Evolutionary conservation across 352 stramenopile species (phyloP).

Genomic region (Blastocystis sp.): DNA sequence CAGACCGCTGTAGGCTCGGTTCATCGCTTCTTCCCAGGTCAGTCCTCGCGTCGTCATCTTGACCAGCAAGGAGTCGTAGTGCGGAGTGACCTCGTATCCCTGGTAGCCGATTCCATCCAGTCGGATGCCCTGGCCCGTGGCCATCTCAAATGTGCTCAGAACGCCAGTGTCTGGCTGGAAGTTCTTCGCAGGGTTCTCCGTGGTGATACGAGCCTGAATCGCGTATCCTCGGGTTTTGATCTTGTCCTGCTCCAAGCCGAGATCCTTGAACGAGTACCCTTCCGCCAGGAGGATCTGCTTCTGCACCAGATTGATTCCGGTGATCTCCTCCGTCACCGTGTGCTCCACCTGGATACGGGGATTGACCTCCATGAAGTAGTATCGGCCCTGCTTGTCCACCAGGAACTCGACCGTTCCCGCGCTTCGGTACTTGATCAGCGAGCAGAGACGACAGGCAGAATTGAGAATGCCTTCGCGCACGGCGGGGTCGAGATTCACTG

Average conservation of each 20-base stretch:
- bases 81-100: constrained; percentile 87
- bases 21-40: constrained; percentile 80
- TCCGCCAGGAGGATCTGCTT: constrained; percentile 87
- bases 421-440: constrained; percentile 85
- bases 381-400: constrained; percentile 79
- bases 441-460: constrained; percentile 81
- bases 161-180: constrained; percentile 91
- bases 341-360: constrained; percentile 90
- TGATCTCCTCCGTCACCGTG: constrained; percentile 85
- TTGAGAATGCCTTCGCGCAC: constrained; percentile 68
- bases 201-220: constrained; percentile 93
- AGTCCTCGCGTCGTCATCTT: constrained; percentile 88
- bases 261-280: constrained; percentile 81
- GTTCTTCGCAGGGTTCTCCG: constrained; percentile 84
- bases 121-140: constrained; percentile 88
- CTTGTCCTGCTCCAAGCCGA: constrained; percentile 86
- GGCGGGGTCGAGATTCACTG: constrained; percentile 25
- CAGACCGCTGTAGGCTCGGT: constrained; percentile 86
- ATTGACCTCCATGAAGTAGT: constrained; percentile 98
- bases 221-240: constrained; percentile 83
- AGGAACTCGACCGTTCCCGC: constrained; percentile 97
- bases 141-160: constrained; percentile 88
- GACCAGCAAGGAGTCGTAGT: constrained; percentile 93
- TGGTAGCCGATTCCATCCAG: constrained; percentile 89
- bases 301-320: constrained; percentile 89